Percentiles rank a stretch among this genome's conserved stretches.
phyloP scores from a whole-genome alignment of 148 eudicot genomes.

The Bassia scoparia region DNA sequence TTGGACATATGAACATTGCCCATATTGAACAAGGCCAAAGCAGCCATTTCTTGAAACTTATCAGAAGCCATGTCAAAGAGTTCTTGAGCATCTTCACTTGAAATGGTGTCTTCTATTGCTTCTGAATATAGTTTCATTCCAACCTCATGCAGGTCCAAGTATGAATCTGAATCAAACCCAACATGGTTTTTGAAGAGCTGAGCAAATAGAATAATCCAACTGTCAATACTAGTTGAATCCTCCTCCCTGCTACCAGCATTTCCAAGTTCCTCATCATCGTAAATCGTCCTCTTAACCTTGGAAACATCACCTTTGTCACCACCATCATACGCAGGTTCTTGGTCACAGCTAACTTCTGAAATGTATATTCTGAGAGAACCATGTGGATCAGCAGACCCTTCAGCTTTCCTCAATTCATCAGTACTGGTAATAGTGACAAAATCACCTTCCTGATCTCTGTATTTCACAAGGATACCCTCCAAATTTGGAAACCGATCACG shows the following conservation, averaged over 20 bases:
- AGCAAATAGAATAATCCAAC: conserved; percentile 88
- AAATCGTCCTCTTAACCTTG: conserved; percentile 19
- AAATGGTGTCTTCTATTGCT: conserved; percentile 81
- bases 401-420: conserved; percentile 82
- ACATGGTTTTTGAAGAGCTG: conserved; percentile 83
- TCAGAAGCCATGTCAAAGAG: conserved; percentile 77
- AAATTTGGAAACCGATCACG: conserved; percentile 73
- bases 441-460: conserved; percentile 86
- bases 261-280: conserved; percentile 27
- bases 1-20: conserved; percentile 94
- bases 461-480: conserved; percentile 80
- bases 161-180: conserved; percentile 88
- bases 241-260: conserved; percentile 28
- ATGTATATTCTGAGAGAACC: conserved; percentile 71
- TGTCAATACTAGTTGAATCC: conserved; percentile 48
- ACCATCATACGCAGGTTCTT: conserved; percentile 69
- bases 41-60: conserved; percentile 92
- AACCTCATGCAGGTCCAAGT: conserved; percentile 77
- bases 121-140: conserved; percentile 89
- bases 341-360: conserved; percentile 75
- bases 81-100: conserved; percentile 78
- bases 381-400: conserved; percentile 46
- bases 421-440: conserved; percentile 82
- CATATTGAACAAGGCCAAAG: conserved; percentile 90
- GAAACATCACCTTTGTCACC: conserved; percentile 22